Evolutionary conservation across 129 eudicot species (phyloP).

Genomic region (Logfia minima): DNA sequence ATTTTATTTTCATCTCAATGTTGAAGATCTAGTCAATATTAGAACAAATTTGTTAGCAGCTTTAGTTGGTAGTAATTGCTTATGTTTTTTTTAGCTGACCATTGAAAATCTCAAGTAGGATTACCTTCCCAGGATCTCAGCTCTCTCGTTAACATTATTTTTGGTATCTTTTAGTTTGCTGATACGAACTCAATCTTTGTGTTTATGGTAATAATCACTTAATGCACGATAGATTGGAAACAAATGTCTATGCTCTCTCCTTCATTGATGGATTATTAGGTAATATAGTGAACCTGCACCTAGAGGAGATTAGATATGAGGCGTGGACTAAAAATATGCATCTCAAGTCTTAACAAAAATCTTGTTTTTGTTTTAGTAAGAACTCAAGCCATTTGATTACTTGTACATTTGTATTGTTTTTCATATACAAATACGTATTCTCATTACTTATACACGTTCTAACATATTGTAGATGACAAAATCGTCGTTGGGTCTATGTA

Average conservation of each 20-base stretch:
- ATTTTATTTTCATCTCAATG: no score
- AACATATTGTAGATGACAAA: not conserved
- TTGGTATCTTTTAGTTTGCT: not conserved
- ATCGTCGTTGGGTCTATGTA: no score
- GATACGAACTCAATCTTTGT: not conserved
- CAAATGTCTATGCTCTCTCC: not conserved
- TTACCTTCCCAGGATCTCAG: not conserved
- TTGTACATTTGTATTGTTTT: no score
- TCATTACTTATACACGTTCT: not conserved
- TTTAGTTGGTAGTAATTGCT: not conserved
- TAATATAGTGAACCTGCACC: not conserved
- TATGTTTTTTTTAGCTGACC: no score
- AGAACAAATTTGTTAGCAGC: not conserved
- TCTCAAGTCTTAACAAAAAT: no score
- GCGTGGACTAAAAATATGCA: not conserved
- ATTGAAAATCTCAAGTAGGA: no score
- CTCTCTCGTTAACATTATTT: not conserved
- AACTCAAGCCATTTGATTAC: not conserved
- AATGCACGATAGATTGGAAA: not conserved
- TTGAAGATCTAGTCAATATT: no score
- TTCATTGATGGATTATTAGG: not conserved
- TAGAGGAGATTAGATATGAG: not conserved
- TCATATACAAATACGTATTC: not conserved
- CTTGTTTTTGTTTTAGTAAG: no score
- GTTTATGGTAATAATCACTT: not conserved